These are phyloP conservation scores for Neurospora africana DNA, from an alignment of 495 filamentous ascomycete species.

Conservation along the genomic window DNA sequence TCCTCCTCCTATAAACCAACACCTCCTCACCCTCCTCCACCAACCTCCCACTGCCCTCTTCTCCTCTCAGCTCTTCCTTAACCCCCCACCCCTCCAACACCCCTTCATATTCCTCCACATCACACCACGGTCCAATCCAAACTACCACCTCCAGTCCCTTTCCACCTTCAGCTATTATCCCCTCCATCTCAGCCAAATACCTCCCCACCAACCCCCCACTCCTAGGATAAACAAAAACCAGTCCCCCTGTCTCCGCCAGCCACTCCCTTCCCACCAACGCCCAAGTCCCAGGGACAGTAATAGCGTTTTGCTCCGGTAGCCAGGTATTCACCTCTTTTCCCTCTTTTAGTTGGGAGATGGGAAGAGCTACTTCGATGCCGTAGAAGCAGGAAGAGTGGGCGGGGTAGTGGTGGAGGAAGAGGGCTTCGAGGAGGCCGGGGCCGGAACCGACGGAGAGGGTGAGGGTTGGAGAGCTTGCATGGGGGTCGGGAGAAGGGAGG, in stretches of 20 bases:
- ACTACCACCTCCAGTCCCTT: slow-evolving; percentile 8
- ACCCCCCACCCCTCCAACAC: slow-evolving; percentile 7
- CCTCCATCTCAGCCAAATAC: slow-evolving; percentile 6
- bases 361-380: slow-evolving; percentile 11
- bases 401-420: slow-evolving; percentile 8
- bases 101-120: slow-evolving; percentile 8
- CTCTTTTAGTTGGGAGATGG: background rate
- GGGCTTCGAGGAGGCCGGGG: slow-evolving; percentile 18
- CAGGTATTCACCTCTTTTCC: slow-evolving; percentile 11
- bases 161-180: background rate
- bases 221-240: slow-evolving; percentile 18
- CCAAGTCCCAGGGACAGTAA: slow-evolving; percentile 11
- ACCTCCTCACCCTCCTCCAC: slow-evolving; percentile 13
- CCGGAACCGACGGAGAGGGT: slow-evolving; percentile 17
- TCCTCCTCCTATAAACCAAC: slow-evolving; percentile 8
- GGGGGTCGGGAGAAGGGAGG: slow-evolving; percentile 3
- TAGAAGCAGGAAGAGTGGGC: slow-evolving; percentile 4
- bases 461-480: background rate
- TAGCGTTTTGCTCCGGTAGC: slow-evolving; percentile 6
- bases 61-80: background rate
- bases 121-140: slow-evolving; percentile 19
- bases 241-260: background rate
- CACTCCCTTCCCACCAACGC: slow-evolving; percentile 1
- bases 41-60: background rate
- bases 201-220: slow-evolving; percentile 5